Evolutionary conservation across 176 grass and related monocot genomes (phyloP), one percentile per base, ranked within the genome.

Genomic region (Eragrostis nindensis): DNA sequence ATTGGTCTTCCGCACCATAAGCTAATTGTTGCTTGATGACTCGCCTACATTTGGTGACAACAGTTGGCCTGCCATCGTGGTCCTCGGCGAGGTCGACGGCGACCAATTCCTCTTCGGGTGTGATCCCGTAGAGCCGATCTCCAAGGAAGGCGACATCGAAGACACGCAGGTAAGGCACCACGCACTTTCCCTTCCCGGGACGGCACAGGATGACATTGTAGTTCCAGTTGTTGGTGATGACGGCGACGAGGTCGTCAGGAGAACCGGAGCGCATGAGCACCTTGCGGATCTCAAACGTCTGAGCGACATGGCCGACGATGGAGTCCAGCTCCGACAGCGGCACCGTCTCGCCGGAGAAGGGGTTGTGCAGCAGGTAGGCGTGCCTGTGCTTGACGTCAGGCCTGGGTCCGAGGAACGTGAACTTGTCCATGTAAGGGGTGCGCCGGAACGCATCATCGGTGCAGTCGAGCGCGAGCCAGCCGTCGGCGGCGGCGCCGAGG

Each of bases 171-270:
- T 22, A 0, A 9, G 1, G 6, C 0, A 8, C 8, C 11, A 56
- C 71, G 3, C 1, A 18, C 0, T 0, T 5, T 5, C 73, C 36
- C 21, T 59, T 59, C 0, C 52, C 50, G 0, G 0, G 44, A 0
- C 13, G 22, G 25, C 11, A 53, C 5, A 53, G 50, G 50, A 19
- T 7, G 2, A 53, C 16, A 53, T 53, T 53, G 42, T 7, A 27
- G 0, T 27, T 27, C n/a, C 1, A 6, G 6, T 7, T 27, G 68
- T 32, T 30, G 16, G 47, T 70, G 2, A 25, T 1, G 25, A 52
- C 11, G 3, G 11, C 46, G 3, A 72, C 14, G 4, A 57, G 6
- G 9, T 42, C 70, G 11, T 19, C 30, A 0, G 46, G 44, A 8
- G 6, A 8, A 74, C 6, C 2, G 0, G 32, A 15, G 50, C 48